Evolutionary conservation across 441 rosid genomes (phyloP).

Genomic region (Erodium chrysanthum): DNA sequence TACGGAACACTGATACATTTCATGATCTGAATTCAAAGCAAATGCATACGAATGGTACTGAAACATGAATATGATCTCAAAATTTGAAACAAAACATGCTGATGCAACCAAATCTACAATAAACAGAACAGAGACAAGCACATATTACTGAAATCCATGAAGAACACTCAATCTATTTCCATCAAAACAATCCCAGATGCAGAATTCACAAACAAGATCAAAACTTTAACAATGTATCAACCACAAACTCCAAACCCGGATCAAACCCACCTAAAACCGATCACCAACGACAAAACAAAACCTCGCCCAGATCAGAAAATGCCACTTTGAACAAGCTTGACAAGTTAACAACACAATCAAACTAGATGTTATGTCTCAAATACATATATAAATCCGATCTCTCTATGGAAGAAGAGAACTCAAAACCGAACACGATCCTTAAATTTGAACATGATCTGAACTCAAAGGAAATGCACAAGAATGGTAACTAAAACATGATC

Average conservation of each 20-base stretch:
- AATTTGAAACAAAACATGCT: background rate
- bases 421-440: too few species aligned
- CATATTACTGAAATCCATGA: background rate
- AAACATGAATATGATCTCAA: background rate
- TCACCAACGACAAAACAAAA: slow-evolving; percentile 11
- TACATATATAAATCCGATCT: background rate
- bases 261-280: slow-evolving; percentile 16
- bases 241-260: slow-evolving; percentile 16
- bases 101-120: background rate
- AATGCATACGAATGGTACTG: background rate
- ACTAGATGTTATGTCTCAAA: background rate
- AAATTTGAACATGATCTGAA: background rate
- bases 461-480: background rate
- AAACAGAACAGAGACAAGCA: background rate
- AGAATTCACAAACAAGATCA: background rate
- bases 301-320: slow-evolving; percentile 10
- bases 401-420: background rate
- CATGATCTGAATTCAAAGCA: too few species aligned
- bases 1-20: too few species aligned
- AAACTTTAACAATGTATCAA: slow-evolving; percentile 12
- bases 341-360: too few species aligned
- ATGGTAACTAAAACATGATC: background rate
- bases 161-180: background rate
- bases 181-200: background rate
- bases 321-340: slow-evolving; percentile 2